Evolutionary conservation across 805 yeast species (phyloP), one percentile per base, ranked within the genome.

Genomic region (Pichia nanzhaoensis): DNA sequence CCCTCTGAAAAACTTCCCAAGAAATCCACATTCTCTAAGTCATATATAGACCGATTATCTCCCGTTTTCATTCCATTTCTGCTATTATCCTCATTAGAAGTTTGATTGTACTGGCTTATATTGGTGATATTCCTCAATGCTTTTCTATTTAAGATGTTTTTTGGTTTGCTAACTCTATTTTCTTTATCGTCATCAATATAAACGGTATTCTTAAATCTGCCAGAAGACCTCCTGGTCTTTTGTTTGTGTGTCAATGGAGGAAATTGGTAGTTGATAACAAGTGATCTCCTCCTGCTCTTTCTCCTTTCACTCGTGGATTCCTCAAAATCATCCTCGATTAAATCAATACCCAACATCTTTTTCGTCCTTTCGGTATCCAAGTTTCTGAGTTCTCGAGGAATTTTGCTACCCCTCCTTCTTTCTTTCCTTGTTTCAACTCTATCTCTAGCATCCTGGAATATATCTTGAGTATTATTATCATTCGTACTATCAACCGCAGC

Each of bases 181-280:
- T 56, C 55, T 19, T 51, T 46, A 34, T 54, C 56, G 6, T 40
- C 32, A 31, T 45, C 50, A 3, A 42, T 34, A 9, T 50, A 47
- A 19, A 46, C 30, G 9, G 17, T 30, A 12, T 37, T 13, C 19
- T 22, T 17, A 4, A 33, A 19, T 50, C 71, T 70, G 27, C 68
- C 82, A 0, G 80, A 69, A 30, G 77, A 78, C 51, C 91, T 70
- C 56, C 95, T 73, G 81, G 82, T 71, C 57, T 84, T 84, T 14
- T 73, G 75, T 34, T 84, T n/a, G n/a, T n/a, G n/a, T n/a, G n/a
- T 68, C 43, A 83, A 60, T 1, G 90, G 78, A 0, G 89, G 88
- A 30, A 78, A 69, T 17, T 78, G 78, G 54, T 86, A 86, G 58
- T 79, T 77, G 5, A 86, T 77, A 10, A 74, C 71, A 4, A 46